Percentiles rank a stretch among this genome's conserved stretches.
These are phyloP conservation scores for Colletotrichum noveboracense DNA, from an alignment of 2,329 filamentous ascomycete genomes.

Conservation along the genomic window DNA sequence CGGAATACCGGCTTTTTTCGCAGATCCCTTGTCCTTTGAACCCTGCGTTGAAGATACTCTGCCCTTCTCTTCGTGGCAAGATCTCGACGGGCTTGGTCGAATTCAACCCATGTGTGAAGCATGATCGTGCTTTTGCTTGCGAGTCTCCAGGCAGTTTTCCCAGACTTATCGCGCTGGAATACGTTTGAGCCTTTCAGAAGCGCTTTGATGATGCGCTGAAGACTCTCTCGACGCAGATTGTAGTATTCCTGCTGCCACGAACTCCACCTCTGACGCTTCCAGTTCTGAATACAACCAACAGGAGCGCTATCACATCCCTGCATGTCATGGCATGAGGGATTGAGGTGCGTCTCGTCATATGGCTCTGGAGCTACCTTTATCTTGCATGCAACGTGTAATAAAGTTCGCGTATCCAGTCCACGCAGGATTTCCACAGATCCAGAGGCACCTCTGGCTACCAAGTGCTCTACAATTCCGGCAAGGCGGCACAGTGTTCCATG, in stretches of 20 bases:
- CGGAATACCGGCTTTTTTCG: not conserved
- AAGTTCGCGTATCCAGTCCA: too few relatives aligned
- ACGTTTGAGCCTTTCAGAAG: not conserved
- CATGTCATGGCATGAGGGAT: too few relatives aligned
- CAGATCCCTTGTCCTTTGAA: not conserved
- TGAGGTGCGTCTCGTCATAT: too few relatives aligned
- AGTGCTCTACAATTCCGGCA: too few relatives aligned
- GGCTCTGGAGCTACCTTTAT: too few relatives aligned
- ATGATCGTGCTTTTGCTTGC: accelerated
- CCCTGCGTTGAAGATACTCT: not conserved
- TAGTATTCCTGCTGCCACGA: not conserved
- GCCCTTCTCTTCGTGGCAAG: not conserved
- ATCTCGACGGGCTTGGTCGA: accelerated
- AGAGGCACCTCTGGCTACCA: too few relatives aligned
- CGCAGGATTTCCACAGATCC: too few relatives aligned
- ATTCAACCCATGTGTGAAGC: accelerated
- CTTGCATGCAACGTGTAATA: too few relatives aligned
- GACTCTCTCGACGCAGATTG: not conserved
- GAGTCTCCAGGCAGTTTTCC: not conserved
- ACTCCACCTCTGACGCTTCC: too few relatives aligned
- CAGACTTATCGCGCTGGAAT: not conserved
- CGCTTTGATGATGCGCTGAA: not conserved
- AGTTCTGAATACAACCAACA: too few relatives aligned
- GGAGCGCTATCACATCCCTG: too few relatives aligned
- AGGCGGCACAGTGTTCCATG: too few relatives aligned